Percentiles rank a stretch among this genome's conserved stretches.
These are phyloP conservation scores for Chytridiales sp. DNA, from an alignment of 371 early-diverging fungal species.

Conservation along the genomic window DNA sequence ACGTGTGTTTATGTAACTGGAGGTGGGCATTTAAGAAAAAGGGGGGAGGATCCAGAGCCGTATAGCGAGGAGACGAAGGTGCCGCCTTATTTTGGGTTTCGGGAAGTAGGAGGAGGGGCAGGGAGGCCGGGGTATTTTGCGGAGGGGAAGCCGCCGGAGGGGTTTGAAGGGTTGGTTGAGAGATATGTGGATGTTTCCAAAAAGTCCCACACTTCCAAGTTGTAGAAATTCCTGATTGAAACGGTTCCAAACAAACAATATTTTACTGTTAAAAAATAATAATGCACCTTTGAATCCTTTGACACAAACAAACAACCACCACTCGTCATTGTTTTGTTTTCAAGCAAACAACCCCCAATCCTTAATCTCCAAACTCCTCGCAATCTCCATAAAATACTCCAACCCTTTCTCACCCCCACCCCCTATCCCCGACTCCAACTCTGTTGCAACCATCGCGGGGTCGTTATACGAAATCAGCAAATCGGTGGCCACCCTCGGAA, in stretches of 20 bases:
- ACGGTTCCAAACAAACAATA: no score
- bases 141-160: constrained; percentile 11
- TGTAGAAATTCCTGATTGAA: no score
- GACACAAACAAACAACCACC: no score
- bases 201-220: no score
- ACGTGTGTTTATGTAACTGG: constrained; percentile 28
- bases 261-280: no score
- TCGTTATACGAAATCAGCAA: constrained; percentile 72
- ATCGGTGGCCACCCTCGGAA: constrained; percentile 66
- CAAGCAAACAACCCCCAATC: constrained; percentile 17
- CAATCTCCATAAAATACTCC: constrained; percentile 8
- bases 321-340: neutral
- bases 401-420: constrained; percentile 3
- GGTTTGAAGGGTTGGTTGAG: constrained; percentile 19
- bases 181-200: no score
- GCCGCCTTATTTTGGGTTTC: constrained; percentile 26
- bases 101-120: neutral
- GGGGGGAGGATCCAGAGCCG: constrained; percentile 19
- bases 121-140: constrained; percentile 20
- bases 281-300: no score
- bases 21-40: constrained; percentile 26
- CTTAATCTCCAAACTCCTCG: constrained; percentile 6
- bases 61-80: constrained; percentile 2
- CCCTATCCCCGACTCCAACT: no score
- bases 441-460: no score